These are phyloP conservation scores for Crepidotus variabilis DNA, from an alignment of 768 basidiomycete species.

Conservation along the genomic window DNA sequence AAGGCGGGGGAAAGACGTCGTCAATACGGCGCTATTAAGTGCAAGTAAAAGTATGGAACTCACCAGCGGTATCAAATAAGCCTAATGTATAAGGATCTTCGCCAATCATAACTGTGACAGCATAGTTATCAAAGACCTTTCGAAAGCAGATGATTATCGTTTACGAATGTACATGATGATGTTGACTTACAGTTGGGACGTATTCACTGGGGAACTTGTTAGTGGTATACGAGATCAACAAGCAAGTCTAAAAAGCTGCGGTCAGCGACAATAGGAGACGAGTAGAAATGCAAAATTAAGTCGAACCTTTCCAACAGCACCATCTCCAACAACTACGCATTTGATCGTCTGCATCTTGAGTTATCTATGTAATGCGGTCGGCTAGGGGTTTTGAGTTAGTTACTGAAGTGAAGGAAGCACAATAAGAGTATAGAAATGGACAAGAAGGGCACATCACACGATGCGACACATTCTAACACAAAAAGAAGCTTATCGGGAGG, in stretches of 20 bases:
- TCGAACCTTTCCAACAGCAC: constrained; percentile 95
- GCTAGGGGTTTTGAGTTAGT: neutral
- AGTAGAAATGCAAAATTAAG: constrained; percentile 10
- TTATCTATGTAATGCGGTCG: neutral
- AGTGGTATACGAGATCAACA: constrained; percentile 95
- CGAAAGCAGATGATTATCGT: constrained; percentile 13
- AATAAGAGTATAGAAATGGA: constrained; percentile 1
- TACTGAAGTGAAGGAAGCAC: neutral
- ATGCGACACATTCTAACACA: constrained; percentile 15
- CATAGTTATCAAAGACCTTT: constrained; percentile 95
- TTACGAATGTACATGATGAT: constrained; percentile 13
- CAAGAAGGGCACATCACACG: neutral
- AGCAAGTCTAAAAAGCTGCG: constrained; percentile 67
- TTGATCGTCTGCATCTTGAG: constrained; percentile 91
- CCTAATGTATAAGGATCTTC: constrained; percentile 99
- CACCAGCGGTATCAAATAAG: constrained; percentile 97
- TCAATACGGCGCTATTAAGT: neutral
- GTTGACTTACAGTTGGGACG: constrained; percentile 84
- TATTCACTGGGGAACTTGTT: constrained; percentile 99
- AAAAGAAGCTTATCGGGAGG: neutral
- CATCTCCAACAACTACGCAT: constrained; percentile 96
- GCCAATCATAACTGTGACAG: constrained; percentile 99
- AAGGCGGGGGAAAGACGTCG: too few relatives aligned
- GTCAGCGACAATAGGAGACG: constrained; percentile 5
- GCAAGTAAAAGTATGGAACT: constrained; percentile 26